Percentiles rank a stretch among this genome's conserved stretches.
Conservation (phyloP, 202 grass and related monocot genomes). For the Digitaria exilis region DNA sequence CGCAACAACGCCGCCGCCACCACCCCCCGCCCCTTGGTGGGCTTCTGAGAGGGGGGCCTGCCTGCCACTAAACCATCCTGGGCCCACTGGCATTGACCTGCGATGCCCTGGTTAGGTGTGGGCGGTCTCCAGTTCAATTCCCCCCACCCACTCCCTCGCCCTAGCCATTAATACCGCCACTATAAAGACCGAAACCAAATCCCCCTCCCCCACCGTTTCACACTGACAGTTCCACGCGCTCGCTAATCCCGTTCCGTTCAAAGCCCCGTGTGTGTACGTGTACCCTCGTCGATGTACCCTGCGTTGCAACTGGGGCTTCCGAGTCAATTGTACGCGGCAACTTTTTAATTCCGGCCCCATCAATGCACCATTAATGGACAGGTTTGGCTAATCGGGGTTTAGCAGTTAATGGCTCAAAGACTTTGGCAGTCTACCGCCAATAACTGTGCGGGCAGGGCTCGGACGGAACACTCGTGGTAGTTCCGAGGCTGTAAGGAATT, state of each 20-base stretch:
- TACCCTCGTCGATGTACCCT: constrained; percentile 24
- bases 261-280: background rate
- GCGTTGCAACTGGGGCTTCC: constrained; percentile 37
- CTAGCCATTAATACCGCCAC: constrained; percentile 61
- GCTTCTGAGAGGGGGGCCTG: constrained; percentile 46
- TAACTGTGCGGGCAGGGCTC: constrained; percentile 20
- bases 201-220: constrained; percentile 11
- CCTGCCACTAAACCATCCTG: constrained; percentile 58
- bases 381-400: constrained; percentile 44
- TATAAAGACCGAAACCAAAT: constrained; percentile 48
- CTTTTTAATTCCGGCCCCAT: constrained; percentile 32
- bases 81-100: constrained; percentile 71
- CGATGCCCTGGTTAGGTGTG: constrained; percentile 68
- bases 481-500: constrained; percentile 29
- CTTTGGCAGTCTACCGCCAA: constrained; percentile 20
- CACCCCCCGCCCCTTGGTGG: constrained; percentile 28
- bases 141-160: constrained; percentile 57
- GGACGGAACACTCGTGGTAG: constrained; percentile 54
- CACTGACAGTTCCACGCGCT: constrained; percentile 22
- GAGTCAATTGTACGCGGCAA: constrained; percentile 43
- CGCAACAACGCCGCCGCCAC: constrained; percentile 9
- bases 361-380: constrained; percentile 42
- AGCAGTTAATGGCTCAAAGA: constrained; percentile 25
- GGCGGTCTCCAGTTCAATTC: constrained; percentile 68
- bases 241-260: constrained; percentile 30